Conservation (phyloP, 345 rosid genomes). For the Abelmoschus esculentus region DNA sequence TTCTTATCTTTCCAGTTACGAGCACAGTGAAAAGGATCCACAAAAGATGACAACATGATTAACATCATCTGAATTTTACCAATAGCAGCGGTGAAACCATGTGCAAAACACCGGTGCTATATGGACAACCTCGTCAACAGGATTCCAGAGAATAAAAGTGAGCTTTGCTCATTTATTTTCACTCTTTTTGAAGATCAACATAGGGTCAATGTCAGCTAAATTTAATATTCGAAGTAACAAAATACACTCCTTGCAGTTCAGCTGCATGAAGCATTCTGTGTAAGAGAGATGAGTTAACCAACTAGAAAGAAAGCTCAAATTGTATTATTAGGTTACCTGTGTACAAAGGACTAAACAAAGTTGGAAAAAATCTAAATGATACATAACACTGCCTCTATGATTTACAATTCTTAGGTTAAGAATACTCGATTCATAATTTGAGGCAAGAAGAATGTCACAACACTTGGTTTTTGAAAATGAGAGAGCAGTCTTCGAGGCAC, state of each 20-base stretch:
- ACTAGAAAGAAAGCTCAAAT: not conserved
- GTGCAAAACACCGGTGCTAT: not conserved
- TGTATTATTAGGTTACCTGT: not conserved
- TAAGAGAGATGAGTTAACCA: not conserved
- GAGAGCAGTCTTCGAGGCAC: slow-evolving; percentile 1
- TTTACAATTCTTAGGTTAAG: not conserved
- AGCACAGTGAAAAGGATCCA: slow-evolving; percentile 10
- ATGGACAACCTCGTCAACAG: not conserved
- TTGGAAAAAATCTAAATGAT: not conserved
- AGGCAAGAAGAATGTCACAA: not conserved
- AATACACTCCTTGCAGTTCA: not conserved
- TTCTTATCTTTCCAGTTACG: slow-evolving; percentile 20
- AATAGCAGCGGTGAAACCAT: not conserved
- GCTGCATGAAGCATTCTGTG: not conserved
- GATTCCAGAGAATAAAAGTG: not conserved
- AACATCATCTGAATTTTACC: slow-evolving; percentile 9
- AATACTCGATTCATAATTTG: not conserved
- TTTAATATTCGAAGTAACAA: not conserved
- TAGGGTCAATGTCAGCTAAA: not conserved
- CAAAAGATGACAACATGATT: slow-evolving; percentile 10
- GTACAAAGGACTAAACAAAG: not conserved
- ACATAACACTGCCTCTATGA: not conserved
- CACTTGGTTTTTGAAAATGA: not conserved
- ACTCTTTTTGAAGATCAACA: not conserved
- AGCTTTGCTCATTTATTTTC: not conserved